Conservation (phyloP, 202 grass and related monocot species). For the Saccharum hybrid region DNA sequence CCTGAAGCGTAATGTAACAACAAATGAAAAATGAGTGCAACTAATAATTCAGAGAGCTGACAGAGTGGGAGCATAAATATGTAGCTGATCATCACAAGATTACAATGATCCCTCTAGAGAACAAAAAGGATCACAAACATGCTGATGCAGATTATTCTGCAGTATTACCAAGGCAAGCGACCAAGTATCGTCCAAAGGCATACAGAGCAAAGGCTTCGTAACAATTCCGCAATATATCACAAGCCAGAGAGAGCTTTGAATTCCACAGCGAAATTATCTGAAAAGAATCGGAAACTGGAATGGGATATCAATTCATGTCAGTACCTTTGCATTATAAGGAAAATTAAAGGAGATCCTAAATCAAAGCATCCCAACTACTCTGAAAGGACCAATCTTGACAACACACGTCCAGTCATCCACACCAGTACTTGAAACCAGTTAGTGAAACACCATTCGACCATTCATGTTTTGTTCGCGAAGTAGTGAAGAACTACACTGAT, state of each 20-base stretch:
- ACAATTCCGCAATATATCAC: slow-evolving; percentile 91
- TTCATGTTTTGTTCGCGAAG: neutral
- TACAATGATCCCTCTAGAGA: neutral
- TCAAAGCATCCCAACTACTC: neutral
- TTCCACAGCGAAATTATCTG: slow-evolving; percentile 88
- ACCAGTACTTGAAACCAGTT: neutral
- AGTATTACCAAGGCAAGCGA: slow-evolving; percentile 80
- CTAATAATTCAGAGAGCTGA: neutral
- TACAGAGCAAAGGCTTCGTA: slow-evolving; percentile 95
- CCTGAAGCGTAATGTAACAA: slow-evolving; percentile 50
- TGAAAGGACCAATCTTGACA: neutral
- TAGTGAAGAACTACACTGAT: neutral
- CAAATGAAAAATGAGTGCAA: neutral
- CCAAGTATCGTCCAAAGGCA: slow-evolving; percentile 82
- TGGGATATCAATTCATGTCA: slow-evolving; percentile 33
- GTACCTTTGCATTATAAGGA: neutral
- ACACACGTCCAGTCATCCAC: neutral
- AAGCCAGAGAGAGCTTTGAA: slow-evolving; percentile 70
- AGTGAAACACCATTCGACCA: neutral
- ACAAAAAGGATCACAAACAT: neutral
- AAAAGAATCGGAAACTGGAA: slow-evolving; percentile 34
- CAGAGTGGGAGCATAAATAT: neutral
- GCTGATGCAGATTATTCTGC: neutral
- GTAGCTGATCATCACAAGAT: neutral
- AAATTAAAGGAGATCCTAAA: neutral